A percentile compares a stretch with the other conserved stretches of the same genome.
phyloP scores from a whole-genome alignment of 1,284 basidiomycete genomes.

The Tylopilus sp. region DNA sequence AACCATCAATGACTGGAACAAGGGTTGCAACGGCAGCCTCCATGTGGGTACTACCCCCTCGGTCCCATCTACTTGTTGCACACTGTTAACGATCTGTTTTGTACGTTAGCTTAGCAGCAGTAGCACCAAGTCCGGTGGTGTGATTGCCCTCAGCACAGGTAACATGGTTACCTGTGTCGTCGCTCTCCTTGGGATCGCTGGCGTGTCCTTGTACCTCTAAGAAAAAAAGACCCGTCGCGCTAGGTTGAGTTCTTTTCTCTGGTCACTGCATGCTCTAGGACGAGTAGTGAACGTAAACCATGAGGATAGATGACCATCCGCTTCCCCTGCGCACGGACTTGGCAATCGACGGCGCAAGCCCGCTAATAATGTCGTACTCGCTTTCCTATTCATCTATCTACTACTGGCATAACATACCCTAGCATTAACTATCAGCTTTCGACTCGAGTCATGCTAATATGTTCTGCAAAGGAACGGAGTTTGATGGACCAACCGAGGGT shows the following conservation, averaged over 20 bases:
- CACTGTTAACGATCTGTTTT: not conserved
- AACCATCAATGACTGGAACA: slow-evolving; percentile 26
- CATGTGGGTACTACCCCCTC: slow-evolving; percentile 21
- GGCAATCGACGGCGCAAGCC: too few species aligned
- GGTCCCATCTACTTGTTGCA: not conserved
- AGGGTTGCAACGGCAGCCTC: slow-evolving; percentile 25
- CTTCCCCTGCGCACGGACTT: too few species aligned
- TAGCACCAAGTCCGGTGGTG: not conserved
- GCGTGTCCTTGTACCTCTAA: slow-evolving; percentile 23
- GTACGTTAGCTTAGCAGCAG: slow-evolving; percentile 27
- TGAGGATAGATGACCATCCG: too few species aligned
- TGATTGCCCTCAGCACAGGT: slow-evolving; percentile 14
- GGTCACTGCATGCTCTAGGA: too few species aligned
- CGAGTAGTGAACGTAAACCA: too few species aligned
- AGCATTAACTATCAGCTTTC: too few species aligned
- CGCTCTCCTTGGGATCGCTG: slow-evolving; percentile 7
- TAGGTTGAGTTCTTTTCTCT: not conserved
- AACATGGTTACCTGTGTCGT: slow-evolving; percentile 9
- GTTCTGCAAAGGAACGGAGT: too few species aligned
- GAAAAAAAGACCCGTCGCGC: not conserved
- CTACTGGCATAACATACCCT: too few species aligned
- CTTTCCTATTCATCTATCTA: too few species aligned
- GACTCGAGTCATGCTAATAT: too few species aligned
- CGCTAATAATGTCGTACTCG: too few species aligned
- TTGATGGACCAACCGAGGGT: too few species aligned